Evolutionary conservation across 2,329 filamentous ascomycete genomes (phyloP), one percentile per base, ranked within the genome.

Genomic region (Paracoccidioides brasiliensis): DNA sequence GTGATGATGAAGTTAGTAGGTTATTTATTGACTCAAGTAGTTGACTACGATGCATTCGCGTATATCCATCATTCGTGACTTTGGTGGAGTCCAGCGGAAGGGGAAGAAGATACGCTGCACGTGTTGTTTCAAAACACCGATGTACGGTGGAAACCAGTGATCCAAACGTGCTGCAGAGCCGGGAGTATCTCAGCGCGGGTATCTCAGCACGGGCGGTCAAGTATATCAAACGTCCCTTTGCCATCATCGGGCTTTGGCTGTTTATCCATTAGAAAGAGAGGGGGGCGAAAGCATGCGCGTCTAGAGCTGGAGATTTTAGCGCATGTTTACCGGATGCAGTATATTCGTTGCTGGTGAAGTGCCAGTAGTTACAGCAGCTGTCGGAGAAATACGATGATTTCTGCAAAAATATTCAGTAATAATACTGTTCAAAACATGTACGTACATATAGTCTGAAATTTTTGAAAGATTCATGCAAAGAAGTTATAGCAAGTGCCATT

Each of bases 391-490:
- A 41, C 35, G 35, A 41, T 40, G 7, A 35, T 40, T 33, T 33
- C 15, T 12, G 33, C 12, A 42, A 28, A 30, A 42, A 42, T 42
- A 41, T 40, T 37, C n/a, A 41, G 30, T 14, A 15, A 33, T 30
- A 40, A 33, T 52, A 52, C 49, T 32, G 49, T 52, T 15, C 28
- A 52, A 22, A 52, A 41, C 49, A 37, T 12, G 42, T 44, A 44
- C n/a, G 35, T 52, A 42, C 38, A 52, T 49, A 49, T 32, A 6
- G 5, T 10, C 22, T 42, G 49, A 41, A 52, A 52, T 32, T 41
- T 52, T 32, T 28, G 49, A 52, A 52, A 52, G 14, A 52, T 41
- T 52, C 38, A 41, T 52, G 49, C 49, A 52, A 22, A 22, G 22
- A 22, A 22, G 22, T 50, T 10, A 37, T 50, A 14, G 7, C 6